These are phyloP conservation scores for Cystobasidiopsis lactophilus DNA, from an alignment of 768 basidiomycete species.

Conservation along the genomic window DNA sequence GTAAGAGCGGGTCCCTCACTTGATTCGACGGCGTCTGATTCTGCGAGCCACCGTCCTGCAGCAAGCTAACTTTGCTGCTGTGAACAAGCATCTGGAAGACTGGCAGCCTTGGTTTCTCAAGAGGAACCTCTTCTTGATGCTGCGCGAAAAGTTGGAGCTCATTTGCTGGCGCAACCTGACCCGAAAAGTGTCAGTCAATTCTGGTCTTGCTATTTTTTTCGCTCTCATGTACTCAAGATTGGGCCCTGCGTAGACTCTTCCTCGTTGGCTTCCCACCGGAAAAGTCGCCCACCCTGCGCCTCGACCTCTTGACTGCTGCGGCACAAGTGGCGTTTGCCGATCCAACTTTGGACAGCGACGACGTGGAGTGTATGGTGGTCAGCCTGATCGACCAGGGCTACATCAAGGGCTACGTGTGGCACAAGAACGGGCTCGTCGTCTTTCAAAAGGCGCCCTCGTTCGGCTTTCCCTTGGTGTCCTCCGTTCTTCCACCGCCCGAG, in stretches of 20 bases:
- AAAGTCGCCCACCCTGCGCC: conserved; percentile 14
- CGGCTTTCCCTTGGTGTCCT: conserved; percentile 17
- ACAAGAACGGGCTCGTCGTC: conserved; percentile 15
- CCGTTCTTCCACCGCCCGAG: conserved; percentile 3
- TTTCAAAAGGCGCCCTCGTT: conserved; percentile 15
- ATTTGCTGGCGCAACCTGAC: conserved; percentile 20
- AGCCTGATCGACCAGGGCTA: conserved; percentile 21
- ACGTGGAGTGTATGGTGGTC: conserved; percentile 17
- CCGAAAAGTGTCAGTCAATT: conserved; percentile 26
- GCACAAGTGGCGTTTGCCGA: conserved; percentile 10
- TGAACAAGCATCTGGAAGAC: conserved; percentile 1
- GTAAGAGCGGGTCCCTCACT: neutral
- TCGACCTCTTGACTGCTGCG: conserved; percentile 7
- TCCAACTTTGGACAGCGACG: conserved; percentile 14
- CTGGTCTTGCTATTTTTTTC: neutral
- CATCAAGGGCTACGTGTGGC: conserved; percentile 20
- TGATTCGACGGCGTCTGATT: neutral
- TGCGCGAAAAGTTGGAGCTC: conserved; percentile 19
- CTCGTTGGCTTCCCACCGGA: neutral
- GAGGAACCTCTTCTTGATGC: conserved; percentile 15
- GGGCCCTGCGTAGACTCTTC: too few species aligned
- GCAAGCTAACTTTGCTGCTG: conserved; percentile 12
- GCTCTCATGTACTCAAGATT: neutral
- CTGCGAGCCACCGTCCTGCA: neutral
- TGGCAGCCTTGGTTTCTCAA: conserved; percentile 10